These are phyloP conservation scores for Penicillium crystallinum DNA, from an alignment of 495 filamentous ascomycete species.

Conservation along the genomic window DNA sequence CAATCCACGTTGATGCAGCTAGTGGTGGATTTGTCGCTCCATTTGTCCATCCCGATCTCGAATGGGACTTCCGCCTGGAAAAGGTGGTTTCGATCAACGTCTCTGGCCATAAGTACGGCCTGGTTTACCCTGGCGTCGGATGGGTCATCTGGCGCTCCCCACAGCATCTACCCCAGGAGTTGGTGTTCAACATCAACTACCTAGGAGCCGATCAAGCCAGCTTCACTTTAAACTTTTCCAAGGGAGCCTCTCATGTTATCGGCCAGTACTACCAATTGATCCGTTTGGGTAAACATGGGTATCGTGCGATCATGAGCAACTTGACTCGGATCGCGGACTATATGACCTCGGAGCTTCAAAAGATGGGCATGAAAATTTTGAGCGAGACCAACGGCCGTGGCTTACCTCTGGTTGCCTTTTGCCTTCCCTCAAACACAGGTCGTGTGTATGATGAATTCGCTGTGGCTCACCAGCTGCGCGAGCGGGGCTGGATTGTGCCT, in stretches of 20 bases:
- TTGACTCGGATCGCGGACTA: constrained; percentile 80
- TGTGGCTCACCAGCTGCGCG: constrained; percentile 73
- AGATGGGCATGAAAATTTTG: constrained; percentile 79
- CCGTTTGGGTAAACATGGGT: constrained; percentile 83
- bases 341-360: constrained; percentile 60
- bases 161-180: constrained; percentile 77
- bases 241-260: constrained; percentile 86
- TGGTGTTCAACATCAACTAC: constrained; percentile 98
- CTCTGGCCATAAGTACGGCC: constrained; percentile 82
- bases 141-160: constrained; percentile 88
- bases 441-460: constrained; percentile 78
- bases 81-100: constrained; percentile 90
- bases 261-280: constrained; percentile 96
- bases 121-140: constrained; percentile 84
- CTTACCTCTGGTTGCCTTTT: constrained; percentile 82
- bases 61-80: constrained; percentile 84
- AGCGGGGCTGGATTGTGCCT: constrained; percentile 83
- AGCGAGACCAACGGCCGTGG: constrained; percentile 68
- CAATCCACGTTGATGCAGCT: constrained; percentile 89
- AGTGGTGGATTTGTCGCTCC: constrained; percentile 87
- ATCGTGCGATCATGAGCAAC: constrained; percentile 81
- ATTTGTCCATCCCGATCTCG: constrained; percentile 72
- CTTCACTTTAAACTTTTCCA: constrained; percentile 96
- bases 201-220: constrained; percentile 91
- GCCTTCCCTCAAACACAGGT: constrained; percentile 53